These are phyloP conservation scores for Colletotrichum phormii DNA, from an alignment of 2,329 filamentous ascomycete genomes.

Conservation along the genomic window DNA sequence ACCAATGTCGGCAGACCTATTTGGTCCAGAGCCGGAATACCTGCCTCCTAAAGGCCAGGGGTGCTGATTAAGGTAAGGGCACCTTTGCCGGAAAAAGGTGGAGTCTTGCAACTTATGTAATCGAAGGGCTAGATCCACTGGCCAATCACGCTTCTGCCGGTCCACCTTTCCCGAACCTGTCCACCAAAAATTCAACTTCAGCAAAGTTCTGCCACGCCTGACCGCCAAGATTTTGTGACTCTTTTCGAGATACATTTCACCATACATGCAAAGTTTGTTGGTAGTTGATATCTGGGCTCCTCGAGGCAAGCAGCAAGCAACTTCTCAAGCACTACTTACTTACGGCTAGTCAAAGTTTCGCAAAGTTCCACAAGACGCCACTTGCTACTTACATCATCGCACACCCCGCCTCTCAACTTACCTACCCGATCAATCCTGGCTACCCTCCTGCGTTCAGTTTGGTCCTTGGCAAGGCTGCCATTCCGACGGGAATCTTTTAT, in stretches of 20 bases:
- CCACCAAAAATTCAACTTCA: neutral
- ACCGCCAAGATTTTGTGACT: constrained; percentile 28
- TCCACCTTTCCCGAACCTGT: neutral
- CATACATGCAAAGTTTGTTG: neutral
- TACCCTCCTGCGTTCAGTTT: constrained; percentile 16
- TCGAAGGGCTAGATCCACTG: neutral
- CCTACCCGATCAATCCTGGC: constrained; percentile 24
- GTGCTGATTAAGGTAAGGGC: neutral
- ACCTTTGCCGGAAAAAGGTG: neutral
- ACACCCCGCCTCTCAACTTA: neutral
- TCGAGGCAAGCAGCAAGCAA: neutral
- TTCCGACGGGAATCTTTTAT: constrained; percentile 8
- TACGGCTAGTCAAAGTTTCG: neutral
- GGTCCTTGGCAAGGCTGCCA: constrained; percentile 27
- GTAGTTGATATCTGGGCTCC: neutral
- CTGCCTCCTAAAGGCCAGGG: neutral
- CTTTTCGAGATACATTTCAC: constrained; percentile 16
- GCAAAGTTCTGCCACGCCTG: constrained; percentile 30
- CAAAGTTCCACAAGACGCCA: neutral
- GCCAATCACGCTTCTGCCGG: constrained; percentile 20
- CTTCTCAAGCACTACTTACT: neutral
- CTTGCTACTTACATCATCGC: neutral
- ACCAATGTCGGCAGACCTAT: neutral
- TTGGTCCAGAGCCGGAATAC: neutral
- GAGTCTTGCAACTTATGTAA: neutral